Conservation (phyloP, 2,329 filamentous ascomycete genomes). For the Neocucurbitaria cava region DNA sequence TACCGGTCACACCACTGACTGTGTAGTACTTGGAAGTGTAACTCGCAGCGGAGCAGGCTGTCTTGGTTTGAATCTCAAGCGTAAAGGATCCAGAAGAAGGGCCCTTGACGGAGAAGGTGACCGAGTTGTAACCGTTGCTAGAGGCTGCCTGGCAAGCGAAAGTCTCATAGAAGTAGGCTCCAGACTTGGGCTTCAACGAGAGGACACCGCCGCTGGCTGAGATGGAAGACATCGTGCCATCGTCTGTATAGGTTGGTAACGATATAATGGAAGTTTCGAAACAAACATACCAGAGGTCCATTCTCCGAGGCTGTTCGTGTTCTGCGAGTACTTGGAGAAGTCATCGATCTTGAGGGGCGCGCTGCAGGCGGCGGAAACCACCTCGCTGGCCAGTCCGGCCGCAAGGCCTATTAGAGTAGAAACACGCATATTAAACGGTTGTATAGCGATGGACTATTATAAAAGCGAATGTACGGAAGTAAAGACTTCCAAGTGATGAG, state of each 20-base stretch:
- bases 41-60: conserved; percentile 51
- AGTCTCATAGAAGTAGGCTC: conserved; percentile 63
- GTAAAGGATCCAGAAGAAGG: conserved; percentile 51
- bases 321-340: conserved; percentile 47
- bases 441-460: conserved; percentile 32
- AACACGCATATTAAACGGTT: conserved; percentile 37
- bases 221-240: conserved; percentile 57
- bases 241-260: conserved; percentile 51
- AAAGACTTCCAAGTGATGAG: conserved; percentile 36
- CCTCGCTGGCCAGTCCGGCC: conserved; percentile 35
- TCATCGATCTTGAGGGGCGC: conserved; percentile 47
- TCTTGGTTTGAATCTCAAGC: conserved; percentile 58
- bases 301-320: conserved; percentile 43
- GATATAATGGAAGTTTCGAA: no score
- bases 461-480: conserved; percentile 50
- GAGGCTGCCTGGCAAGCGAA: conserved; percentile 57
- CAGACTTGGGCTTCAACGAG: conserved; percentile 57
- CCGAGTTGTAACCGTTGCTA: conserved; percentile 55
- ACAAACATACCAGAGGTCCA: conserved; percentile 45
- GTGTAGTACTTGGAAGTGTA: conserved; percentile 55
- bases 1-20: conserved; percentile 58
- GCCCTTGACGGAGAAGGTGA: conserved; percentile 58
- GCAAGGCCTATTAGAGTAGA: conserved; percentile 41
- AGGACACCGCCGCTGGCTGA: conserved; percentile 54
- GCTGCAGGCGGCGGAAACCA: conserved; percentile 44